phyloP scores from a whole-genome alignment of 352 stramenopile species.

The Phytophthora fragariae region DNA sequence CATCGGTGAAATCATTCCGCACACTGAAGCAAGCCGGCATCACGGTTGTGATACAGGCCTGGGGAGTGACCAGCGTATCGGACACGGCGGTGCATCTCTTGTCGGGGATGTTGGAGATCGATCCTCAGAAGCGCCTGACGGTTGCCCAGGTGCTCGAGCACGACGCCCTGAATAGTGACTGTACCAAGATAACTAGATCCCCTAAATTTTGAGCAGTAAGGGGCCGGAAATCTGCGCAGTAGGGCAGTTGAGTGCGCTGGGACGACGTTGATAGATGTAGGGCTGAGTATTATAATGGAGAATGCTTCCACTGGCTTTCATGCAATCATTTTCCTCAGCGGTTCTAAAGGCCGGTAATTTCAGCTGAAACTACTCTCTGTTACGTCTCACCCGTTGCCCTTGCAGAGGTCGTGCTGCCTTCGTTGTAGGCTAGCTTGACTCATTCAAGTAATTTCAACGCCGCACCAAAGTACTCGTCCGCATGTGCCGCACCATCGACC shows the following conservation, averaged over 20 bases:
- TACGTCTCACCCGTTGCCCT: neutral
- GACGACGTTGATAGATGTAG: neutral
- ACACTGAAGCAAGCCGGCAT: slow-evolving; percentile 41
- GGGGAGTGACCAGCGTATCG: slow-evolving; percentile 40
- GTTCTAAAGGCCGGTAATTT: neutral
- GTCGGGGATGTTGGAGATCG: slow-evolving; percentile 36
- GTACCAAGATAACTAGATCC: neutral
- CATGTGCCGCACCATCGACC: neutral
- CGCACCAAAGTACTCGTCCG: neutral
- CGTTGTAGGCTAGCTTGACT: neutral
- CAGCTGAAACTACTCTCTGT: neutral
- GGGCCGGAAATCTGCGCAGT: neutral
- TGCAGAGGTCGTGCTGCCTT: neutral
- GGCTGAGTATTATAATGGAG: neutral
- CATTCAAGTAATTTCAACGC: neutral
- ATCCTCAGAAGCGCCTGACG: slow-evolving; percentile 39
- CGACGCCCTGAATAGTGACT: slow-evolving; percentile 14
- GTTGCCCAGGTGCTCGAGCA: slow-evolving; percentile 30
- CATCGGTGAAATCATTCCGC: slow-evolving; percentile 39
- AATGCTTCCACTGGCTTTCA: neutral
- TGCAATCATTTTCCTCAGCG: neutral
- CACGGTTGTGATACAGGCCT: slow-evolving; percentile 33
- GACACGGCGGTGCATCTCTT: slow-evolving; percentile 34
- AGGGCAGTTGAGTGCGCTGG: neutral
- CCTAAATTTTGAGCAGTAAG: neutral